Base-by-base conservation (phyloP, 2,329 filamentous ascomycete species). In the Xylaria sp. region DNA sequence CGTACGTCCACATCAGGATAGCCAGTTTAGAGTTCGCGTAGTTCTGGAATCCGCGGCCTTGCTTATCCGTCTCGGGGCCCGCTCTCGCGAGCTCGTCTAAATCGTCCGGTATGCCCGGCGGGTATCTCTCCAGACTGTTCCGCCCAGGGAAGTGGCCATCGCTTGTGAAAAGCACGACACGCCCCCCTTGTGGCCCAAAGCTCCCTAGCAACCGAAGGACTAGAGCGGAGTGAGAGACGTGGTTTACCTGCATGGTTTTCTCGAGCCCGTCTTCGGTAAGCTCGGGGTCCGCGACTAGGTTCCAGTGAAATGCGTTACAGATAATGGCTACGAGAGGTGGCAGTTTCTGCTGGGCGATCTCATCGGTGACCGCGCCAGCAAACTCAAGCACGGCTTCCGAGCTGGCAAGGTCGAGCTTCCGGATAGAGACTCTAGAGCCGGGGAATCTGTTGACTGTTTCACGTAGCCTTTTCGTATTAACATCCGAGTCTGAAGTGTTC, bases 171-270 rank as follows among this genome's bases (percentile, higher is more conserved):
- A 71, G 63, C 21, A 72, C 60, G 13, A 73, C 35, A 9, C 71
- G 70, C 9, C 70, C 70, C 8, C 65, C 68, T 9, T 89, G 87
- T 0, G 87, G 84, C 66, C 90, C 86, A 77, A 87, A 90, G 68
- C 87, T 88, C 41, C 86, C 78, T 74, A 83, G 76, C 1, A 79
- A 67, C 23, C 73, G 73, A 43, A 80, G 67, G 5, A 79, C 68
- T 11, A 80, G 54, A 0, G 76, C 69, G 10, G 71, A 72, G 53
- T 80, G 78, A 1, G 77, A 71, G 40, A 80, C 61, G 60, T 80
- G 74, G 41, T 71, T 73, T 4, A 80, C 73, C 57, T 78, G 75
- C 23, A 80, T 74, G 1, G 74, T 75, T 48, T 72, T 75, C 52
- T 80, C 78, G 27, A 72, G 75, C 6, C 73, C 72, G 57, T 79